Conservation (phyloP, 257 asterid species). For the Misopates orontium region DNA sequence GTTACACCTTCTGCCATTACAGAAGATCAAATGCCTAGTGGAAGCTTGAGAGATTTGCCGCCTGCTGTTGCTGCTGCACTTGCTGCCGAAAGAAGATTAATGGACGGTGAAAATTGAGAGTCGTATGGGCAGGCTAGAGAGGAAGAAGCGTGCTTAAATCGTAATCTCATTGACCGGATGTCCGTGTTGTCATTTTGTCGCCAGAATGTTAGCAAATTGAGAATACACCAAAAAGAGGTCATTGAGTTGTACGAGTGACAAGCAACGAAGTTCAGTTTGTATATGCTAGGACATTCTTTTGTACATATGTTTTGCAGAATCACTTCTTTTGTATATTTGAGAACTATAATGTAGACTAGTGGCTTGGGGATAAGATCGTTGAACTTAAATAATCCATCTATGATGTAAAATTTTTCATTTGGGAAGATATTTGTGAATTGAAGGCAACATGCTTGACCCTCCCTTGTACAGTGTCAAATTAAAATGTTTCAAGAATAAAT, state of each 20-base stretch:
- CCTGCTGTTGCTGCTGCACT: constrained; percentile 88
- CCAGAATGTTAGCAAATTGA: neutral
- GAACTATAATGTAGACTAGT: constrained; percentile 3
- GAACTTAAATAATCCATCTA: neutral
- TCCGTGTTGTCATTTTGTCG: neutral
- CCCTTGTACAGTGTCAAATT: neutral
- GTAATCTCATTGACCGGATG: neutral
- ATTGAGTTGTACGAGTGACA: neutral
- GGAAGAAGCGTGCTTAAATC: neutral
- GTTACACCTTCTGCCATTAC: constrained; percentile 42
- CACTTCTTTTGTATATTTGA: constrained; percentile 13
- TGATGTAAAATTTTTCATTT: neutral
- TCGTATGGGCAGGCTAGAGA: neutral
- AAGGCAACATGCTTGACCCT: too few relatives aligned
- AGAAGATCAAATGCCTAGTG: constrained; percentile 35
- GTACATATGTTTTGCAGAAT: neutral
- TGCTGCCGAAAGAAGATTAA: constrained; percentile 87
- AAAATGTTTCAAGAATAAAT: too few relatives aligned
- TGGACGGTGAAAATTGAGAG: constrained; percentile 11
- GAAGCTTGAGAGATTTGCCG: constrained; percentile 74
- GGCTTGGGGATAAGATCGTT: neutral
- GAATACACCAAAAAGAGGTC: neutral
- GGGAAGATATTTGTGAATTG: too few relatives aligned
- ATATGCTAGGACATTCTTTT: constrained; percentile 15
- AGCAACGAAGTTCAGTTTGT: constrained; percentile 6